phyloP scores from a whole-genome alignment of 345 rosid species.

The Anacardium occidentale region DNA sequence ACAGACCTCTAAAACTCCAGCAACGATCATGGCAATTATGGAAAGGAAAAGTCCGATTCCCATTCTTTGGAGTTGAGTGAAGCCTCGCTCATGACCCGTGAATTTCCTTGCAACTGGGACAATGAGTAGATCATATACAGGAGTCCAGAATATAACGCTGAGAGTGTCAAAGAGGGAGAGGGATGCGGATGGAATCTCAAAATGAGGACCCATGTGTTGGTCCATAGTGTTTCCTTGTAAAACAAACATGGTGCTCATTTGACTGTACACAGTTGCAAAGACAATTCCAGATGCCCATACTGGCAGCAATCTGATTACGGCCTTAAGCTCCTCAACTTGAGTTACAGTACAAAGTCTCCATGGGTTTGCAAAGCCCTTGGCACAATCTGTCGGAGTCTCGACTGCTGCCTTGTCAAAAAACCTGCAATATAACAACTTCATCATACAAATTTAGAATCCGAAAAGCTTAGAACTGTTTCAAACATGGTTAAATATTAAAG shows the following conservation, averaged over 20 bases:
- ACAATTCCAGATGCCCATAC: slow-evolving; percentile 91
- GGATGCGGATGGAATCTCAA: slow-evolving; percentile 87
- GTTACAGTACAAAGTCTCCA: slow-evolving; percentile 93
- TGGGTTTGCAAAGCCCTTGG: slow-evolving; percentile 46
- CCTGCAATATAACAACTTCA: slow-evolving; percentile 31
- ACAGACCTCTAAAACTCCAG: slow-evolving; percentile 65
- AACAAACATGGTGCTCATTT: slow-evolving; percentile 93
- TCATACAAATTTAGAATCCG: slow-evolving; percentile 1
- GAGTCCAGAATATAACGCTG: slow-evolving; percentile 90
- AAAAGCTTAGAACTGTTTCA: background rate
- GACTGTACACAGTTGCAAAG: slow-evolving; percentile 76
- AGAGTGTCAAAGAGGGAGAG: slow-evolving; percentile 80
- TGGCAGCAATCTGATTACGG: slow-evolving; percentile 72
- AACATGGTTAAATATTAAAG: background rate
- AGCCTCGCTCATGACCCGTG: slow-evolving; percentile 78
- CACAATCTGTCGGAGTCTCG: slow-evolving; percentile 46
- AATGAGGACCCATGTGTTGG: slow-evolving; percentile 74
- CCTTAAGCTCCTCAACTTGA: slow-evolving; percentile 89
- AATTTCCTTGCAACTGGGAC: slow-evolving; percentile 60
- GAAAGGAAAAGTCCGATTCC: slow-evolving; percentile 88
- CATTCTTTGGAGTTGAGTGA: slow-evolving; percentile 93
- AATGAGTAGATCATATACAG: slow-evolving; percentile 65
- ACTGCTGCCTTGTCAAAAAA: slow-evolving; percentile 96
- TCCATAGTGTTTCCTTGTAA: slow-evolving; percentile 92
- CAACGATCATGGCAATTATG: slow-evolving; percentile 64